Base-by-base conservation (phyloP, 495 filamentous ascomycete species). In the Penicillium cataractarum region DNA sequence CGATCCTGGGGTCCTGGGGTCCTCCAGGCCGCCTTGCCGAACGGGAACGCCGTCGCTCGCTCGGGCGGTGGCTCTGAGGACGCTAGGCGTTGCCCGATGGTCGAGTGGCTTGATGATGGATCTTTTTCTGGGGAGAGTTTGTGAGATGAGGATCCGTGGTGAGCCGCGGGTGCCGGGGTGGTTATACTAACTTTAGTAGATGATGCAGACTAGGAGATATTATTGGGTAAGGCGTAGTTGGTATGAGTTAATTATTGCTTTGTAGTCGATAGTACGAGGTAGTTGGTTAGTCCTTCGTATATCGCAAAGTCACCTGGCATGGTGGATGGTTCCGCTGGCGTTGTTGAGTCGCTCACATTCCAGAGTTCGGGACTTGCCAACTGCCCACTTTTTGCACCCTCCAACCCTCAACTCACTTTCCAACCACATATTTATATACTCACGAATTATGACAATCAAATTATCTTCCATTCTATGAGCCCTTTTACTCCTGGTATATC, bases 61-160 rank as follows among this genome's bases (percentile, higher is more conserved):
- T 52, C 50, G 50, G 27, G 50, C 31, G 50, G 17, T 8, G 27
- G n/a, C 50, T 21, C 27, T 19, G 27, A 54, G 31, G 50, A 35
- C 29, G 51, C 29, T 35, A 35, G n/a, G 51, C 51, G 51, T 54
- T 21, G 51, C 27, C 51, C 31, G 51, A 54, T 33, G 22, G 17
- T 32, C 31, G 4, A 54, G 17, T 54, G n/a, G 29, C 51, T 50
- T 50, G 29, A 24, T 12, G 29, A 24, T 29, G 51, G n/a, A 17
- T 7, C 3, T 22, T 33, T 29, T 54, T 7, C 6, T 15, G 24
- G 46, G 46, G 24, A 24, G 6, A 27, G 24, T 50, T 29, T 4
- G 46, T 4, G 13, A 29, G 24, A 15, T 2, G 12, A 7, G 10
- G 29, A 54, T 54, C 29, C 29, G 3, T 12, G n/a, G 31, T 54